Percentiles rank a stretch among this genome's conserved stretches.
These are phyloP conservation scores for Blastobotrys arbuscula DNA, from an alignment of 1,139 yeast genomes.

Conservation along the genomic window DNA sequence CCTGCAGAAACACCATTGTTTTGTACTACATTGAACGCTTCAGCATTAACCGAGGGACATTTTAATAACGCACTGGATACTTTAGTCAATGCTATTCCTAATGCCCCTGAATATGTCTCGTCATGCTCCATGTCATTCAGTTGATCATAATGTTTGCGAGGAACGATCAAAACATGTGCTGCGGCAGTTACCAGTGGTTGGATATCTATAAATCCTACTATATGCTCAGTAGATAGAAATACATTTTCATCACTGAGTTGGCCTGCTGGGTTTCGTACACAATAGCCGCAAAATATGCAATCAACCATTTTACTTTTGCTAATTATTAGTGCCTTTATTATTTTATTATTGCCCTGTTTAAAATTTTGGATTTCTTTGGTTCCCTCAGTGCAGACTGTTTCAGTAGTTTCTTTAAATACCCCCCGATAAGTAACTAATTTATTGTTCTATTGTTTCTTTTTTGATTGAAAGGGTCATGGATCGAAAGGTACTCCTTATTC, in stretches of 20 bases:
- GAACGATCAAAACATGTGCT: slow-evolving; percentile 75
- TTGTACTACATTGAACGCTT: slow-evolving; percentile 76
- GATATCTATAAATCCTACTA: slow-evolving; percentile 64
- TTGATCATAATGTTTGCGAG: slow-evolving; percentile 76
- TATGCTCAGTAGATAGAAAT: slow-evolving; percentile 26
- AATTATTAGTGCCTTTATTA: no score
- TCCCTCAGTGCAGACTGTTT: no score
- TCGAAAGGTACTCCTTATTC: no score
- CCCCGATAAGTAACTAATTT: no score
- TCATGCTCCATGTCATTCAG: slow-evolving; percentile 78
- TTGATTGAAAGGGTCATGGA: no score
- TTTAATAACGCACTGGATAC: slow-evolving; percentile 49
- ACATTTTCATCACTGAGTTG: slow-evolving; percentile 19
- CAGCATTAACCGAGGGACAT: slow-evolving; percentile 47
- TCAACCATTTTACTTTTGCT: not conserved
- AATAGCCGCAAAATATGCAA: slow-evolving; percentile 29
- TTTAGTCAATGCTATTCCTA: slow-evolving; percentile 64
- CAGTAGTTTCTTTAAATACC: no score
- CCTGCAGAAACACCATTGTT: slow-evolving; percentile 86
- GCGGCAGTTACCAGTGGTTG: slow-evolving; percentile 59
- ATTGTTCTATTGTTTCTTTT: no score
- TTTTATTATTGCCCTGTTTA: no score
- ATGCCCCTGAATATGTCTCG: slow-evolving; percentile 53
- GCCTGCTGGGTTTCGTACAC: slow-evolving; percentile 19
- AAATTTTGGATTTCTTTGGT: no score